Evolutionary conservation across 2,329 filamentous ascomycete species (phyloP).

Genomic region (Rutstroemia sydowiana): DNA sequence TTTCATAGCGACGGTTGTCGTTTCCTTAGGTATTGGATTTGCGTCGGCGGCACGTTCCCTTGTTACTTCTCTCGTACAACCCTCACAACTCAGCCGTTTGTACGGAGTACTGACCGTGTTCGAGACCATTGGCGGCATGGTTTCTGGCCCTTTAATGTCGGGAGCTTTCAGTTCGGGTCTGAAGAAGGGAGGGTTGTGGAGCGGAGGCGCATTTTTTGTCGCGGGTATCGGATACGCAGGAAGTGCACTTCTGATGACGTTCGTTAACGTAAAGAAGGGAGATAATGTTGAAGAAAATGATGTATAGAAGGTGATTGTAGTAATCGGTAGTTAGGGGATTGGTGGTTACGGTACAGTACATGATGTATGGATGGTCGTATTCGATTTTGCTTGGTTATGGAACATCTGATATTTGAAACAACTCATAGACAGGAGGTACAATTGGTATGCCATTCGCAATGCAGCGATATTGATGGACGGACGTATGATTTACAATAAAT

Average conservation of each 20-base stretch:
- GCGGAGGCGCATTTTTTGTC: constrained; percentile 42
- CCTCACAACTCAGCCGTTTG: constrained; percentile 45
- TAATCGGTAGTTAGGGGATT: not conserved
- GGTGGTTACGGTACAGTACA: too few species aligned
- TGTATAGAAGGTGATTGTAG: not conserved
- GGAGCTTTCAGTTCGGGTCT: constrained; percentile 40
- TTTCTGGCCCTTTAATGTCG: constrained; percentile 40
- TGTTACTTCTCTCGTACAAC: constrained; percentile 46
- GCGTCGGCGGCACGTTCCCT: constrained; percentile 39
- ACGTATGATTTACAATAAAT: too few species aligned
- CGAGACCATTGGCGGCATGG: constrained; percentile 42
- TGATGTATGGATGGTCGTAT: not conserved
- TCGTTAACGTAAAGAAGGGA: constrained; percentile 1
- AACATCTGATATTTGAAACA: not conserved
- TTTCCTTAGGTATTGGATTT: constrained; percentile 40
- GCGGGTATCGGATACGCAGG: not conserved
- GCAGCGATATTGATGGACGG: too few species aligned
- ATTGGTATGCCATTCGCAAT: too few species aligned
- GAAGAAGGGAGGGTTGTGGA: constrained; percentile 38
- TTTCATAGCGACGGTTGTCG: constrained; percentile 35
- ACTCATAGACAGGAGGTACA: too few species aligned
- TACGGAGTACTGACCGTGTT: constrained; percentile 46
- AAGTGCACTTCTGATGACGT: not conserved
- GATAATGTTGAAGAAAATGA: not conserved
- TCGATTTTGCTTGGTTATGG: not conserved